Base-by-base conservation (phyloP, 805 yeast genomes). In the Saccharomycopsis schoenii region DNA sequence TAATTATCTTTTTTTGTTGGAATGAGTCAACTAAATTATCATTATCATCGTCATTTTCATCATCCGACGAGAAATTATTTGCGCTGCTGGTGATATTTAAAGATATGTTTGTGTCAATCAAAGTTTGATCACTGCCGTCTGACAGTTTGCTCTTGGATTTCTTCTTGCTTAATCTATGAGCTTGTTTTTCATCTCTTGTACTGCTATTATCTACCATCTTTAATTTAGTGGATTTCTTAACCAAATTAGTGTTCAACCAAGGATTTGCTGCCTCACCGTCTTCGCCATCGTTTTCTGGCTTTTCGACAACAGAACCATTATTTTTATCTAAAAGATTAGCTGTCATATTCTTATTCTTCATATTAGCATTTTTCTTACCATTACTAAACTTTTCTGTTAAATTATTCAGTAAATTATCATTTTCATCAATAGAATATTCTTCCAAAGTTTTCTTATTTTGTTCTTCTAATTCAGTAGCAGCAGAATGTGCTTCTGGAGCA, bases 1-100 rank as follows among this genome's bases (percentile, higher is more conserved):
- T 83, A 64, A 94, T 87, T 55, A 94, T 77, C 59, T 89, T 92
- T 65, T 84, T 83, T 69, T 91, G 96, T 66, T 83, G 82, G 76
- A 91, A 89, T 80, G 82, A 78, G 62, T 75, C 77, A 39, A 74
- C 71, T 1, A 71, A 73, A 8, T 70, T 74, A 17, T 74, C 80
- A 15, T 74, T 79, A 2, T 74, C 83, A n/a, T 75, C 79, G n/a
- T 73, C 77, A 60, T 74, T 77, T 34, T 74, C 83, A 14, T 70
- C 68, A 54, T 71, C 75, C 17, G 71, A 71, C 6, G 69, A 74
- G n/a, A 68, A 72, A 24, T 24, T 66, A 57, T 29, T 25, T 17
- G 36, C 36, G 12, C 34, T 52, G 36, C 41, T 54, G 14, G 51
- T 42, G 58, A 51, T 43, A 24, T 56, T 17, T 40, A 64, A 34